phyloP scores from a whole-genome alignment of 805 yeast species.

The Wickerhamomyces bovis region DNA sequence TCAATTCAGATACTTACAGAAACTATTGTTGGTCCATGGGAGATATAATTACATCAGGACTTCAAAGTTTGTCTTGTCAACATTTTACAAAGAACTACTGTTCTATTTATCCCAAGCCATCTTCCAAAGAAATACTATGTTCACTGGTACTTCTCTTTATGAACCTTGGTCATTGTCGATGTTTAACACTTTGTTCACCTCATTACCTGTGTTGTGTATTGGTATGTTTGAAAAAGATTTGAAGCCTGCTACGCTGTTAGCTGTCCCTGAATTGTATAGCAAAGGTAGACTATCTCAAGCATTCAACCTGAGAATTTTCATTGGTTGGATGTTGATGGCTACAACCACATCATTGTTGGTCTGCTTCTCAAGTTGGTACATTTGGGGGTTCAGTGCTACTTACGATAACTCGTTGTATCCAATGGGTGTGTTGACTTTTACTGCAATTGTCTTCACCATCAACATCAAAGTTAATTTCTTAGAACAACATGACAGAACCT shows the following conservation, averaged over 20 bases:
- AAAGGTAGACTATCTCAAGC: slow-evolving; percentile 70
- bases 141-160: slow-evolving; percentile 88
- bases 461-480: slow-evolving; percentile 73
- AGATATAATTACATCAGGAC: slow-evolving; percentile 92
- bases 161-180: slow-evolving; percentile 96
- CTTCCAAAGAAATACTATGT: slow-evolving; percentile 79
- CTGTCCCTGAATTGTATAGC: slow-evolving; percentile 85
- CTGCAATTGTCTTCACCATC: slow-evolving; percentile 66
- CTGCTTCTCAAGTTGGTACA: slow-evolving; percentile 56
- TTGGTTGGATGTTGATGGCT: slow-evolving; percentile 76
- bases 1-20: slow-evolving; percentile 80
- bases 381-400: slow-evolving; percentile 68
- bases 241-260: slow-evolving; percentile 78
- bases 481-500: slow-evolving; percentile 72
- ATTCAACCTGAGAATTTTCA: slow-evolving; percentile 64
- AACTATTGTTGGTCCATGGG: slow-evolving; percentile 88
- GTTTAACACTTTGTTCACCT: slow-evolving; percentile 95
- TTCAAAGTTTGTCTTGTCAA: slow-evolving; percentile 83
- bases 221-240: slow-evolving; percentile 96
- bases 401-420: slow-evolving; percentile 78
- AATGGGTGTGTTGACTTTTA: slow-evolving; percentile 68
- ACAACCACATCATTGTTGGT: slow-evolving; percentile 65
- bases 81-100: slow-evolving; percentile 89
- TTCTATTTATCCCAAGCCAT: slow-evolving; percentile 86
- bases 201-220: slow-evolving; percentile 81